These are phyloP conservation scores for Apiospora koreana DNA, from an alignment of 2,329 filamentous ascomycete species.

Conservation along the genomic window DNA sequence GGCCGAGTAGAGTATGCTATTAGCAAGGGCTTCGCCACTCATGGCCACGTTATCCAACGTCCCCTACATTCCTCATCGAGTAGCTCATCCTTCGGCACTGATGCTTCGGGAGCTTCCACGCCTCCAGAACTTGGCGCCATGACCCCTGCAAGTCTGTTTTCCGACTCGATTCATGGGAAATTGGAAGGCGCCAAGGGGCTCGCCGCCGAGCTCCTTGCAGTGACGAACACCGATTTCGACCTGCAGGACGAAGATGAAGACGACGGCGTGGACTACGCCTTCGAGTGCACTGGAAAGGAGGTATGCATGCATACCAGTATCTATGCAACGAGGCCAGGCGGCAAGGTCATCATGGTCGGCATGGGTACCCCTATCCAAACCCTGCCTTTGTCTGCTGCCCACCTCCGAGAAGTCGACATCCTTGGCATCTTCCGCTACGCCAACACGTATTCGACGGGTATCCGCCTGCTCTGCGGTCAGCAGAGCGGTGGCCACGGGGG, in stretches of 20 bases:
- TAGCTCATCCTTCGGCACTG: conserved; percentile 43
- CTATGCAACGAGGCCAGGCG: conserved; percentile 69
- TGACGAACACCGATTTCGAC: conserved; percentile 34
- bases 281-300: conserved; percentile 78
- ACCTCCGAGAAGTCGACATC: conserved; percentile 74
- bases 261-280: conserved; percentile 67
- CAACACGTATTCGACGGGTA: conserved; percentile 74
- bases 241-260: conserved; percentile 55
- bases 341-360: conserved; percentile 74
- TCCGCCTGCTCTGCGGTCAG: conserved; percentile 57
- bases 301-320: conserved; percentile 74
- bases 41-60: conserved; percentile 55
- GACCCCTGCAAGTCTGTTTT: conserved; percentile 48
- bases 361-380: conserved; percentile 81
- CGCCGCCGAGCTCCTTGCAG: conserved; percentile 50
- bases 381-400: conserved; percentile 70
- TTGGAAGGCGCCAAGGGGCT: conserved; percentile 53
- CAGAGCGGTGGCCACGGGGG: conserved; percentile 33
- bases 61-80: conserved; percentile 44
- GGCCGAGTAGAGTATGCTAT: conserved; percentile 62
- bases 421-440: conserved; percentile 76
- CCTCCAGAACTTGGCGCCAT: conserved; percentile 41
- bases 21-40: conserved; percentile 59
- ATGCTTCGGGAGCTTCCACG: conserved; percentile 48
- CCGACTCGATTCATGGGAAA: conserved; percentile 45